These are phyloP conservation scores for Colletotrichum horii DNA, from an alignment of 2,329 filamentous ascomycete species.

Conservation along the genomic window DNA sequence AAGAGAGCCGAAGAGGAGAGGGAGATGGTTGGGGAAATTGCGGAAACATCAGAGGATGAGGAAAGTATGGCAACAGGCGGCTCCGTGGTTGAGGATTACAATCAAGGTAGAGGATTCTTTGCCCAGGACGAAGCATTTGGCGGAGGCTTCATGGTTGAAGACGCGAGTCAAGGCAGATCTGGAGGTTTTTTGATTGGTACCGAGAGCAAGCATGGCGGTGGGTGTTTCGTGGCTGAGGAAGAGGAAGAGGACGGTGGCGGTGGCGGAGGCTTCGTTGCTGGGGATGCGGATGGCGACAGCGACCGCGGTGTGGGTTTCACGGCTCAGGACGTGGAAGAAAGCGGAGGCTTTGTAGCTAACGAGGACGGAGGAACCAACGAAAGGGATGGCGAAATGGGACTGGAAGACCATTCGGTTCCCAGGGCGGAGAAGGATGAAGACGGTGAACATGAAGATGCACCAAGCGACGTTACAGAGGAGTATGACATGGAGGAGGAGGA, in stretches of 20 bases:
- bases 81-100: background rate
- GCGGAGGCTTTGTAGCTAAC: background rate
- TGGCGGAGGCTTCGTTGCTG: background rate
- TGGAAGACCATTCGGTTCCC: background rate
- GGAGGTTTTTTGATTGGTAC: background rate
- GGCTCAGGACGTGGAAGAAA: background rate
- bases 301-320: background rate
- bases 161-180: background rate
- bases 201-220: background rate
- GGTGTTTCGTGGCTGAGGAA: background rate
- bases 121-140: background rate
- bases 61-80: background rate
- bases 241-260: background rate
- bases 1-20: constrained; percentile 45
- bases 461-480: constrained; percentile 48
- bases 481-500: constrained; percentile 47
- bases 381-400: background rate
- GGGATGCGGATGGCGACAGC: background rate
- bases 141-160: background rate
- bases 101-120: background rate
- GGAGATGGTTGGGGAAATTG: background rate
- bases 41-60: background rate
- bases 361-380: background rate
- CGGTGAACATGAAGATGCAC: constrained; percentile 36
- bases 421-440: constrained; percentile 29